Evolutionary conservation across 345 rosid genomes (phyloP), one percentile per base, ranked within the genome.

Genomic region (Gossypium sturtianum): DNA sequence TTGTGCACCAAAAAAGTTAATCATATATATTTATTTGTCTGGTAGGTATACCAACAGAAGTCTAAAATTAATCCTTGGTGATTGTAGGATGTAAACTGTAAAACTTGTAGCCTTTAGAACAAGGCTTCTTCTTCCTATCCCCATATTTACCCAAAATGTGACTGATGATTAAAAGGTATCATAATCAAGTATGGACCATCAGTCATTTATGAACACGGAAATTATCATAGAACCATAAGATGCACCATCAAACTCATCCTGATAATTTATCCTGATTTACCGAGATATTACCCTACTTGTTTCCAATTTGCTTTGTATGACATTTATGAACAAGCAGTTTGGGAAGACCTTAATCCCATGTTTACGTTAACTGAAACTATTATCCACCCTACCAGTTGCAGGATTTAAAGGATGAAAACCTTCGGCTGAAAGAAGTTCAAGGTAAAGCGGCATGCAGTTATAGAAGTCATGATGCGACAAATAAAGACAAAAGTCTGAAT

Each of bases 371-470:
- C 66, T 57, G 19, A 48, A 22, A 53, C 27, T 25, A 13, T 22
- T 29, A 3, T 74, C 47, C 43, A 1, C 60, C 79, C n/a, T 38
- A 20, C 45, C 84, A 94, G 98, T 63, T 89, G 82, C 85, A 47
- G 64, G 82, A 45, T 79, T 68, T 89, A 60, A 87, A 87, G 82
- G 58, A 66, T 41, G 93, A 94, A 79, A 91, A 89, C 82, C 77
- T 82, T 41, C 78, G 54, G 67, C 59, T 91, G 9, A 88, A 84
- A 75, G 84, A 83, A 82, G 78, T 58, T 79, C 74, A 23, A 34
- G 76, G 84, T 25, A 85, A 83, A 78, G 82, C 72, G 9, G n/a
- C 9, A 9, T 27, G 81, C 83, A 72, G 78, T 74, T 76, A 61
- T 57, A 78, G 73, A 81, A 84, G 70, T 58, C 73, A 76, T 53